Conservation (phyloP, 805 yeast species). For the Candida koratica region DNA sequence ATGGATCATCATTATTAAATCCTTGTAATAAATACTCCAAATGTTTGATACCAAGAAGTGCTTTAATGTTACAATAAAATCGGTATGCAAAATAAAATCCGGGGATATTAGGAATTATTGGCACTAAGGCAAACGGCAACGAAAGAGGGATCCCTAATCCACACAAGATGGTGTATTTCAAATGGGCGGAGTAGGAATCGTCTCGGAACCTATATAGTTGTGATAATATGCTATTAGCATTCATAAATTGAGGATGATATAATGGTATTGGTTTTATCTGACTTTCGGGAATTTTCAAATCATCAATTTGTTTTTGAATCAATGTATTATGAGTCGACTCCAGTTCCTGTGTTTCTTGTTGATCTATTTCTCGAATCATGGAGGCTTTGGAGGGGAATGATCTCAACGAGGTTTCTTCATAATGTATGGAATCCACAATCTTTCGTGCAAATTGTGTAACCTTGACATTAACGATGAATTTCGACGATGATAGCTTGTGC, state of each 20-base stretch:
- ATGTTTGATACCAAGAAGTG: slow-evolving; percentile 69
- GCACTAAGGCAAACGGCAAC: slow-evolving; percentile 74
- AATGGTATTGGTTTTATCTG: slow-evolving; percentile 40
- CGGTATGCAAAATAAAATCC: slow-evolving; percentile 83
- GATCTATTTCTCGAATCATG: slow-evolving; percentile 48
- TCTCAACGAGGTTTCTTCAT: slow-evolving; percentile 72
- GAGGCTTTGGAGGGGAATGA: slow-evolving; percentile 69
- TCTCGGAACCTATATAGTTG: slow-evolving; percentile 44
- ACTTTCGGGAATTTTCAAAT: slow-evolving; percentile 22
- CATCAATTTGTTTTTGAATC: slow-evolving; percentile 26
- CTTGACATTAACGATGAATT: slow-evolving; percentile 51
- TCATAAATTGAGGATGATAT: slow-evolving; percentile 36
- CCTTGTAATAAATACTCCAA: slow-evolving; percentile 50
- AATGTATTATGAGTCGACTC: slow-evolving; percentile 8
- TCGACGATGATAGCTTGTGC: slow-evolving; percentile 56
- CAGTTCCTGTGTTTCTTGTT: slow-evolving; percentile 15
- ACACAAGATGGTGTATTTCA: slow-evolving; percentile 50
- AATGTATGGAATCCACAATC: slow-evolving; percentile 63
- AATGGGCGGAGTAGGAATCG: slow-evolving; percentile 49
- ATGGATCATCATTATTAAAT: slow-evolving; percentile 4
- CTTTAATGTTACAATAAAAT: slow-evolving; percentile 79
- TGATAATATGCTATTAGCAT: slow-evolving; percentile 25
- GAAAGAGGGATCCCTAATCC: slow-evolving; percentile 69
- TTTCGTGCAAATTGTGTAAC: slow-evolving; percentile 52
- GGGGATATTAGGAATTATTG: slow-evolving; percentile 88